Conservation (phyloP, 1,139 yeast genomes). For the Candida gigantensis region DNA sequence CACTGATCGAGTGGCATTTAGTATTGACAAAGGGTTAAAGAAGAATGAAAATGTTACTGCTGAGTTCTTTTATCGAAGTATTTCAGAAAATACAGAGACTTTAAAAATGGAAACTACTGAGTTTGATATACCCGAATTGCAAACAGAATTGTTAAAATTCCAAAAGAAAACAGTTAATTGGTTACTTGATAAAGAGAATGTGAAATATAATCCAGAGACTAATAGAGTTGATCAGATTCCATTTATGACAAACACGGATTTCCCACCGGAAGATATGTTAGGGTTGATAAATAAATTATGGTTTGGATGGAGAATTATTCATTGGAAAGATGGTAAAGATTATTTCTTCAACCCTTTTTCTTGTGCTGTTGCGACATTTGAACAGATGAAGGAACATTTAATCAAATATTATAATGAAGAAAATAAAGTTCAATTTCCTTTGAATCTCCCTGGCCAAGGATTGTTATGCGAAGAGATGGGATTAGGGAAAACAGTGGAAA, state of each 20-base stretch:
- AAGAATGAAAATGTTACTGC: constrained; percentile 19
- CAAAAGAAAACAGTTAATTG: constrained; percentile 67
- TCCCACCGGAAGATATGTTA: constrained; percentile 3
- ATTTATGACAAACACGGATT: constrained; percentile 17
- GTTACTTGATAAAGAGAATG: constrained; percentile 63
- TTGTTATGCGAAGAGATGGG: constrained; percentile 95
- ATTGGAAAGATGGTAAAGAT: constrained; percentile 3
- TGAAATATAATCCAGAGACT: constrained; percentile 32
- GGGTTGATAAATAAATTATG: constrained; percentile 36
- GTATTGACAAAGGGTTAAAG: constrained; percentile 3
- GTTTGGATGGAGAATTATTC: constrained; percentile 50
- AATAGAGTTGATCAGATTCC: constrained; percentile 22
- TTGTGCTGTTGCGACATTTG: constrained; percentile 42
- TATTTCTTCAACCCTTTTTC: constrained; percentile 54
- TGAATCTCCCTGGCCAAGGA: constrained; percentile 55
- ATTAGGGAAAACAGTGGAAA: constrained; percentile 88
- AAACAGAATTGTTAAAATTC: constrained; percentile 52
- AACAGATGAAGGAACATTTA: constrained; percentile 25
- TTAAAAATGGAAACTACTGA: constrained; percentile 20
- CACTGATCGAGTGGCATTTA: constrained; percentile 2
- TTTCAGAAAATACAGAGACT: constrained; percentile 32
- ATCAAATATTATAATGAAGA: constrained; percentile 19
- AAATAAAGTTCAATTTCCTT: constrained; percentile 15
- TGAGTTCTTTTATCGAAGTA: constrained; percentile 35
- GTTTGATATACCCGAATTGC: constrained; percentile 49